phyloP scores from a whole-genome alignment of 1,284 basidiomycete species.

The Tilletia caries region DNA sequence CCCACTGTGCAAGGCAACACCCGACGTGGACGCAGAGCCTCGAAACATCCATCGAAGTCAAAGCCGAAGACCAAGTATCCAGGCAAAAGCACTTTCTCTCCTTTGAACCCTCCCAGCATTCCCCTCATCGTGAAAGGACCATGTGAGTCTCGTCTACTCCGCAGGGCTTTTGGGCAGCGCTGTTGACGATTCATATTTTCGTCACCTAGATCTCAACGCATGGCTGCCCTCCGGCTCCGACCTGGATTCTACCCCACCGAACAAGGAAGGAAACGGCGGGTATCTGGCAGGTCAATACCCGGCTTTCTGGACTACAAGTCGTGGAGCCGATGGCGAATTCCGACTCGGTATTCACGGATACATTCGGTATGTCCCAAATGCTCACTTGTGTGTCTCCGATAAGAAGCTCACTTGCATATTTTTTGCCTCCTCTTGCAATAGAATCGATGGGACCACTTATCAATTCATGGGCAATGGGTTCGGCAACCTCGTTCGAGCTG shows the following conservation, averaged over 20 bases:
- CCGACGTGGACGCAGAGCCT: not conserved
- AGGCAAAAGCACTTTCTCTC: constrained; percentile 20
- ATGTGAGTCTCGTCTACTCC: constrained; percentile 19
- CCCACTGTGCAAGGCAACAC: no score
- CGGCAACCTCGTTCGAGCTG: constrained; percentile 36
- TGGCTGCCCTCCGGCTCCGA: constrained; percentile 42
- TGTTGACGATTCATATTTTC: not conserved
- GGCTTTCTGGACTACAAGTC: constrained; percentile 45
- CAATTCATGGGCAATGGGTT: constrained; percentile 49
- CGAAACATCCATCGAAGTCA: not conserved
- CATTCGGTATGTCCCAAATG: constrained; percentile 31
- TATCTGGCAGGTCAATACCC: constrained; percentile 40
- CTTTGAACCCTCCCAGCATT: constrained; percentile 44
- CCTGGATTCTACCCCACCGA: constrained; percentile 34
- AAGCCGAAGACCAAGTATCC: not conserved
- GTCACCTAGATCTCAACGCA: constrained; percentile 32
- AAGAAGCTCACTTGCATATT: not conserved
- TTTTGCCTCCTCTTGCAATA: not conserved
- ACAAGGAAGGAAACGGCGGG: constrained; percentile 42
- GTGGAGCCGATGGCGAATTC: constrained; percentile 46
- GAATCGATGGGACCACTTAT: constrained; percentile 38
- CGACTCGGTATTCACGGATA: constrained; percentile 44
- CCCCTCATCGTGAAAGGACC: constrained; percentile 42
- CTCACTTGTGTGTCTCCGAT: no score
- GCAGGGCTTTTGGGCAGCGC: not conserved